phyloP scores from a whole-genome alignment of 495 filamentous ascomycete genomes.

The Endocarpon pusillum region DNA sequence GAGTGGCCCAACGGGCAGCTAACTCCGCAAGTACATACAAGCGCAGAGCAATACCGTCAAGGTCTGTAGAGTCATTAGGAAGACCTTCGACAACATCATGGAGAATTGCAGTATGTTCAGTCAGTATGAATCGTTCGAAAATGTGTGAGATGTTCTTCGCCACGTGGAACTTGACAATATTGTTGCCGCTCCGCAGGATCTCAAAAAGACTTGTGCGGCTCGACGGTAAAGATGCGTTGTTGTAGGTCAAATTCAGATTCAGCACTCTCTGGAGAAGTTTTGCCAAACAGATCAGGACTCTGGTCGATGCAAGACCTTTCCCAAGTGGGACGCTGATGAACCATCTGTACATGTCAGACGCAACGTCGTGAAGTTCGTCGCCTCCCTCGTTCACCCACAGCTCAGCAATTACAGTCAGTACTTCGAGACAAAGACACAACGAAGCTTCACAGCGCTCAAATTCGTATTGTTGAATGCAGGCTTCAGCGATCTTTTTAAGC shows the following conservation, averaged over 20 bases:
- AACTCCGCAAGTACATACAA: constrained; percentile 57
- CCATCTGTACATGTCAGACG: constrained; percentile 63
- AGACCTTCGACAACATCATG: constrained; percentile 58
- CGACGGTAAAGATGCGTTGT: constrained; percentile 38
- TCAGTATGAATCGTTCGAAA: constrained; percentile 62
- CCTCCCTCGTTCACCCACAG: constrained; percentile 42
- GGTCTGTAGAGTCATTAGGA: constrained; percentile 48
- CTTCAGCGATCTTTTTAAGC: constrained; percentile 37
- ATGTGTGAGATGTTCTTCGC: constrained; percentile 50
- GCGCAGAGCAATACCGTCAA: constrained; percentile 74
- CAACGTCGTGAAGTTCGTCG: constrained; percentile 40
- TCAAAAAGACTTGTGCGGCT: constrained; percentile 58
- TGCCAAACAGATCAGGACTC: constrained; percentile 47
- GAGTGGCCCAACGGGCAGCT: constrained; percentile 63
- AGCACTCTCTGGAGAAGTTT: constrained; percentile 51
- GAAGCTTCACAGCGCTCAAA: constrained; percentile 65
- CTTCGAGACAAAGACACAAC: constrained; percentile 46
- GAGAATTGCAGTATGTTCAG: constrained; percentile 66
- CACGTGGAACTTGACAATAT: constrained; percentile 60
- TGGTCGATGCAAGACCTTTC: constrained; percentile 45
- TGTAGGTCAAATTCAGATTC: constrained; percentile 43
- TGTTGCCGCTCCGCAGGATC: constrained; percentile 46
- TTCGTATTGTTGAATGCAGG: constrained; percentile 43
- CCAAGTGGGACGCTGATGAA: constrained; percentile 48
- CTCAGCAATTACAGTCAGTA: constrained; percentile 45